Base-by-base conservation (phyloP, 1,284 basidiomycete species). In the Fomitopsis palustris region DNA sequence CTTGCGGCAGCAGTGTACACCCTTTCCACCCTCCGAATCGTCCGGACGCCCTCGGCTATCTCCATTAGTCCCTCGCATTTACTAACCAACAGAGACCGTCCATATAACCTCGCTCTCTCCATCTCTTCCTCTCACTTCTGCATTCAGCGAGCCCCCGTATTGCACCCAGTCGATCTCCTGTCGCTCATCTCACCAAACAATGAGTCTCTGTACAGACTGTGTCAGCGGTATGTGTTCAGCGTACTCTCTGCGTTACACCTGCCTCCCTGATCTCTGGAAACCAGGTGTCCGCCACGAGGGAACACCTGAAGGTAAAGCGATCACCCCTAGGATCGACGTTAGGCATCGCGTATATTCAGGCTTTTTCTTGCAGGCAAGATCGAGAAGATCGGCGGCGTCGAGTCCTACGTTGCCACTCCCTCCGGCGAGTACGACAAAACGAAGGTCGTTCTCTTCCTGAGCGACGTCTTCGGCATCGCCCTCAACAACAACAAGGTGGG, bases 401-500 rank as follows among this genome's bases (percentile, higher is more conserved):
- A 77, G 25, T 75, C 73, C 62, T 87, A 87, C 61, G 73, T 84
- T 55, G 81, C 78, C 14, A 82, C 77, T 0, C 83, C 83, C 1
- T 64, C 71, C 0, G 67, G 65, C 7, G 78, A 81, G 21, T 85
- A 83, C 61, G 67, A 78, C 45, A 83, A 83, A 64, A 77, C 83
- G 65, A 85, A 87, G 68, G 83, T 80, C 27, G 61, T 90, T 56
- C 75, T 86, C 49, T 80, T 80, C 71, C 65, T 88, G 29, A 70
- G 84, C 8, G 90, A 92, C 65, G 78, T 85, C 56, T 90, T 89
- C 64, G 90, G 90, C 8, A 68, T 85, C 33, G 75, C 79, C 16
- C 73, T 84, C 21, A 62, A 75, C 69, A 92, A 86, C 70, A 78
- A 78, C 64, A 72, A 76, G 68, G 84, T 78, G 43, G 51, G 73